A percentile compares a stretch with the other conserved stretches of the same genome.
These are phyloP conservation scores for Brassica incana DNA, from an alignment of 345 rosid genomes.

Conservation along the genomic window DNA sequence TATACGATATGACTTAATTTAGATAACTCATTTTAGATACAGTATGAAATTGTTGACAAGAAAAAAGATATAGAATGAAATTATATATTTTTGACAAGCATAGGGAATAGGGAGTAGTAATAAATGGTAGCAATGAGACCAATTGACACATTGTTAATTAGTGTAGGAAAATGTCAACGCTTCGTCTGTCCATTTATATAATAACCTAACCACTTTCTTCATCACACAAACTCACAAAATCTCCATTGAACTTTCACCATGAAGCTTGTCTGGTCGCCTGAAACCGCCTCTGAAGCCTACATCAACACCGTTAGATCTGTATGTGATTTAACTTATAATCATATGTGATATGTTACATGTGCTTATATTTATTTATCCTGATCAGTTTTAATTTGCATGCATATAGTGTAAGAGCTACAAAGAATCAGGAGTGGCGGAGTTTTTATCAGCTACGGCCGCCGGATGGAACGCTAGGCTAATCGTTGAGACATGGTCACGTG, in stretches of 20 bases:
- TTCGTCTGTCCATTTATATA: slow-evolving; percentile 29
- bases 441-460: slow-evolving; percentile 84
- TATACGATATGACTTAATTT: not conserved
- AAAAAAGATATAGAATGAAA: not conserved
- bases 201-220: slow-evolving; percentile 30
- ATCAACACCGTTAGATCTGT: slow-evolving; percentile 67
- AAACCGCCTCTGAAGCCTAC: slow-evolving; percentile 71
- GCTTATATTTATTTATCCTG: not conserved
- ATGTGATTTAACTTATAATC: slow-evolving; percentile 21
- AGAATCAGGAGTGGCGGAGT: slow-evolving; percentile 73
- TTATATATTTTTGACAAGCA: not conserved
- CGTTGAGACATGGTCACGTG: slow-evolving; percentile 73
- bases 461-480: slow-evolving; percentile 82
- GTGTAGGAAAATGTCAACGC: slow-evolving; percentile 42
- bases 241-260: slow-evolving; percentile 38
- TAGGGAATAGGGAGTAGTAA: not conserved
- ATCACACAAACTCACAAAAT: slow-evolving; percentile 1
- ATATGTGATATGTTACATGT: not conserved
- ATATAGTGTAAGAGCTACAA: slow-evolving; percentile 50
- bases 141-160: slow-evolving; percentile 36
- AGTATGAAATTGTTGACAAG: not conserved
- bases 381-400: not conserved
- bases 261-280: slow-evolving; percentile 92
- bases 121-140: slow-evolving; percentile 22
- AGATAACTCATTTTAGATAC: not conserved